Base-by-base conservation (phyloP, 1,139 yeast genomes). In the Saccharomyces hybrid region DNA sequence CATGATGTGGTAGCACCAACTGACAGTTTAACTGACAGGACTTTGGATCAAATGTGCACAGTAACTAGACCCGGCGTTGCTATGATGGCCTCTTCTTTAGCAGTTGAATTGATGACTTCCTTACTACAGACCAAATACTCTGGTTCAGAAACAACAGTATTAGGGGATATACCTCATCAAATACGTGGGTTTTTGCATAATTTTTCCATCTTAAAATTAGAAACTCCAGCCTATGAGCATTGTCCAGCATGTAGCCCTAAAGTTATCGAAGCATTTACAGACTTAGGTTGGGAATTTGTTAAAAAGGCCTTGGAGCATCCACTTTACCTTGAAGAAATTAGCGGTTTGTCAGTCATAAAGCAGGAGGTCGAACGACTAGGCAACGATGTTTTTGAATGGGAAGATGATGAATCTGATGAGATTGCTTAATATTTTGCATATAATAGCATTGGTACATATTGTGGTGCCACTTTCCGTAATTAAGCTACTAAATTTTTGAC, bases 1-100 rank as follows among this genome's bases (percentile, higher is more conserved):
- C 89, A 90, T 67, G 99, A 95, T 67, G 90, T 93, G 7, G 91
- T 90, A 50, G 97, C 97, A 0, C 99, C 99, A 0, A 75, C 83
- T 5, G 96, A 93, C 67, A 85, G 95, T 57, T 73, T 88, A 16
- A 78, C 88, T 0, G 95, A 90, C 64, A 76, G 96, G 52, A 87
- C 97, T 0, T 73, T 93, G 57, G 99, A 93, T 70, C 98, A 93
- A 69, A 93, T 93, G 97, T 93, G 99, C 67, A 93, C 99, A 0
- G 99, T 93, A 0, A 93, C 99, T 0, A 75, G 99, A 48, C 99
- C 99, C 0, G 99, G 99, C 0, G 91, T 86, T 0, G 96, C 99
- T 0, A 73, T 87, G 64, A 73, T 89, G 70, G 98, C 99, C 0
- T 80, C 96, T 0, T 82, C 97, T 0, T 73, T 84, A 47, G 96